These are phyloP conservation scores for Candida pseudofarinosa DNA, from an alignment of 805 yeast genomes.

Conservation along the genomic window DNA sequence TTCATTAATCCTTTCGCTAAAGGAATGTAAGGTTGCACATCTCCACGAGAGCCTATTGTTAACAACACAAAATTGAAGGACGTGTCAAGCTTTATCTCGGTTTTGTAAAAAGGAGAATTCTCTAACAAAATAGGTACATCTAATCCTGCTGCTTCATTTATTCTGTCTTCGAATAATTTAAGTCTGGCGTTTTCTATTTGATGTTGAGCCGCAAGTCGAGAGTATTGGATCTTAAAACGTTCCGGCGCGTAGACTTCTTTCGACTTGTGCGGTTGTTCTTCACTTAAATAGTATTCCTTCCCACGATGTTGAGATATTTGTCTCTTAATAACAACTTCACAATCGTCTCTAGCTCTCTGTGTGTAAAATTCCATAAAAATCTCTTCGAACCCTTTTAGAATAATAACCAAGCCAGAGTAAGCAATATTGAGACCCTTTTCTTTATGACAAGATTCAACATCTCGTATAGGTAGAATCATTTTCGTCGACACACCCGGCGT, in stretches of 20 bases:
- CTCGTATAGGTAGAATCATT: constrained; percentile 77
- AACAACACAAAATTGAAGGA: constrained; percentile 60
- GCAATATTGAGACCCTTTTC: constrained; percentile 67
- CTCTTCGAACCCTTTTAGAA: constrained; percentile 72
- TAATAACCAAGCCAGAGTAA: constrained; percentile 66
- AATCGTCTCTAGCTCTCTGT: constrained; percentile 64
- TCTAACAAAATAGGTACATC: constrained; percentile 68
- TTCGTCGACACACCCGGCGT: constrained; percentile 73
- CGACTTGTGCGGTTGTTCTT: constrained; percentile 14
- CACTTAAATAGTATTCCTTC: constrained; percentile 18
- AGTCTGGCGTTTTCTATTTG: constrained; percentile 55
- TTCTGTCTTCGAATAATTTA: constrained; percentile 62
- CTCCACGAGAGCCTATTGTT: constrained; percentile 95
- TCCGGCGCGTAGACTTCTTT: constrained; percentile 17
- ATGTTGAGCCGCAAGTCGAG: constrained; percentile 11
- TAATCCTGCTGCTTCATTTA: constrained; percentile 55
- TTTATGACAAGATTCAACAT: constrained; percentile 63
- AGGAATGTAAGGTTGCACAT: constrained; percentile 94
- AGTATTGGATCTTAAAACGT: constrained; percentile 9
- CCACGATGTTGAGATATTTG: constrained; percentile 42
- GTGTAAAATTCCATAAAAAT: constrained; percentile 73
- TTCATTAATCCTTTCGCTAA: constrained; percentile 70
- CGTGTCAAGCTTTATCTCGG: constrained; percentile 50
- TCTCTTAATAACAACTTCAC: constrained; percentile 50
- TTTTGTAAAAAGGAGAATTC: constrained; percentile 53